Conservation (phyloP, 1,284 basidiomycete genomes). For the Trichosporon faecale region DNA sequence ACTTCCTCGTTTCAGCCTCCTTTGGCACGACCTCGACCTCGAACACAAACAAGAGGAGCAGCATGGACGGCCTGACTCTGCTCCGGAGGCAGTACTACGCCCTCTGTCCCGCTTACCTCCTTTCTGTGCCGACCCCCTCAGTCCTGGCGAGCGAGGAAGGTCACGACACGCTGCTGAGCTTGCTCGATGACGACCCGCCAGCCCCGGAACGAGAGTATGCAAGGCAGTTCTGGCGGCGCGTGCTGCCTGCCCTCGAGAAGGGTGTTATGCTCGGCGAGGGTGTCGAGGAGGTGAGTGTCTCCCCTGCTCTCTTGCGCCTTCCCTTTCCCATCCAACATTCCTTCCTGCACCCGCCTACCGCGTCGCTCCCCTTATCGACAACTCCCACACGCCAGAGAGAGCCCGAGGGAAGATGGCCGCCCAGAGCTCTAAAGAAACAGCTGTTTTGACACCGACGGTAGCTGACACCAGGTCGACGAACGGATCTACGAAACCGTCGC, state of each 20-base stretch:
- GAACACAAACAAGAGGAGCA: not conserved
- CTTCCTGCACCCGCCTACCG: too few relatives aligned
- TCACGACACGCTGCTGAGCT: conserved; percentile 30
- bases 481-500: conserved; percentile 42
- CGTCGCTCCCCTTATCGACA: not conserved
- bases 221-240: conserved; percentile 36
- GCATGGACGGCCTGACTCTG: conserved; percentile 13
- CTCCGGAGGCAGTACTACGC: conserved; percentile 44
- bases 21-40: not conserved
- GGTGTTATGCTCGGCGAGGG: conserved; percentile 25
- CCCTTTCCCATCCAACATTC: not conserved
- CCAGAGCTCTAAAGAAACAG: too few relatives aligned
- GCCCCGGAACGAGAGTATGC: conserved; percentile 37
- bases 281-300: conserved; percentile 27
- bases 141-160: conserved; percentile 18
- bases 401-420: too few relatives aligned
- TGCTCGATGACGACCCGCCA: conserved; percentile 22
- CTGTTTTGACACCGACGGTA: not conserved
- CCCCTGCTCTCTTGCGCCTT: not conserved
- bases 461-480: conserved; percentile 37
- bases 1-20: not conserved
- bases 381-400: too few relatives aligned
- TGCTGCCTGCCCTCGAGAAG: conserved; percentile 33
- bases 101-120: conserved; percentile 43
- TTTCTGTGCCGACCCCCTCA: conserved; percentile 28